phyloP scores from a whole-genome alignment of 2,329 filamentous ascomycete species.

The Diplodia intermedia region DNA sequence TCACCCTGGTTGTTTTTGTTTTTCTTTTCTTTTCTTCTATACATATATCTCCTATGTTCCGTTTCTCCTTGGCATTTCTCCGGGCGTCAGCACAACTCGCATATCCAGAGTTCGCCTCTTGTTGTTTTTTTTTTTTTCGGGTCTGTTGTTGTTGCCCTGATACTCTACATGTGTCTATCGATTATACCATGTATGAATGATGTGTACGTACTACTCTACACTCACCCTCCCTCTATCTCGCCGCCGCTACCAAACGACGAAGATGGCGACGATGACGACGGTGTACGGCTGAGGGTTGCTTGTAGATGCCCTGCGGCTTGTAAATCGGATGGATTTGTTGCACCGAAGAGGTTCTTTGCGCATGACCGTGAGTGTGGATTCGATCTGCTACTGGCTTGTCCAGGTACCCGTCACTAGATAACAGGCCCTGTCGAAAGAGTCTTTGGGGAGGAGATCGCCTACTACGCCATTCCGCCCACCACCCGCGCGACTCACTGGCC shows the following conservation, averaged over 20 bases:
- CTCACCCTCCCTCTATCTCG: background rate
- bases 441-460: too few species aligned
- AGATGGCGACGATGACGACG: background rate
- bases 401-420: too few species aligned
- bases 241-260: background rate
- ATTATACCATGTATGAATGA: conserved; percentile 21
- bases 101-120: background rate
- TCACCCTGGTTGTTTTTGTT: background rate
- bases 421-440: too few species aligned
- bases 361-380: background rate
- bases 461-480: too few species aligned
- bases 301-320: background rate
- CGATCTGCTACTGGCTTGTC: background rate
- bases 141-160: background rate
- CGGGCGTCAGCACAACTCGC: background rate
- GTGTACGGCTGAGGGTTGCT: background rate
- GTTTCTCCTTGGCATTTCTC: background rate
- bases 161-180: conserved; percentile 16
- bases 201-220: conserved; percentile 19
- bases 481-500: background rate
- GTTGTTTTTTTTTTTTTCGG: background rate
- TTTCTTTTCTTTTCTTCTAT: background rate
- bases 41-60: background rate
- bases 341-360: background rate
- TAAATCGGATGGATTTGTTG: background rate